Conservation (phyloP, 202 grass and related monocot species). For the Alloteropsis angusta region DNA sequence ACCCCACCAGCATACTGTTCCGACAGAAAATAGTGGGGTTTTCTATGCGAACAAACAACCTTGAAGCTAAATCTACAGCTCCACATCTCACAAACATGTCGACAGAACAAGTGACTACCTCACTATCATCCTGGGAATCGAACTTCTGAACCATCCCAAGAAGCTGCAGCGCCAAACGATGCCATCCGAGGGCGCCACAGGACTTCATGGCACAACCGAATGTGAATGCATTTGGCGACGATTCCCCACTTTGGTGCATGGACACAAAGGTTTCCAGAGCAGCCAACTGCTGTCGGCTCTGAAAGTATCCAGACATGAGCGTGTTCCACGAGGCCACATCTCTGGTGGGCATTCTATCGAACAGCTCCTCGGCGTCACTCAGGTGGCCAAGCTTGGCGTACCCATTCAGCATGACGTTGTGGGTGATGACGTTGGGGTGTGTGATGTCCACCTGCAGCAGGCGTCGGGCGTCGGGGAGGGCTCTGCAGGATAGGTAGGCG, state of each 20-base stretch:
- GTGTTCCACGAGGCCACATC: slow-evolving; percentile 85
- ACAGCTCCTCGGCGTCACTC: slow-evolving; percentile 50
- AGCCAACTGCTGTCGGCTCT: slow-evolving; percentile 18
- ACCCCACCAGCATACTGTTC: slow-evolving; percentile 69
- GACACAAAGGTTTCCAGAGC: slow-evolving; percentile 45
- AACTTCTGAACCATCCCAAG: slow-evolving; percentile 66
- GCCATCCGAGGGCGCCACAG: slow-evolving; percentile 49
- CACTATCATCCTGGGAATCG: slow-evolving; percentile 39
- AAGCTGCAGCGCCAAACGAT: slow-evolving; percentile 50
- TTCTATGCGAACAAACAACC: slow-evolving; percentile 39
- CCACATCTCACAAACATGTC: slow-evolving; percentile 86
- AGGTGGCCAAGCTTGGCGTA: slow-evolving; percentile 49
- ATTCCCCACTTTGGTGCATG: slow-evolving; percentile 35
- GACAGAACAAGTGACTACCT: slow-evolving; percentile 42
- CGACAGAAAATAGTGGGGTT: slow-evolving; percentile 57
- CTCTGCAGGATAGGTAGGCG: slow-evolving; percentile 57
- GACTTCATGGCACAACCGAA: slow-evolving; percentile 61
- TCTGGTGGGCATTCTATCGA: slow-evolving; percentile 64
- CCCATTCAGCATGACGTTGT: slow-evolving; percentile 72
- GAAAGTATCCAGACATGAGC: slow-evolving; percentile 68
- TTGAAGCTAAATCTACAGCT: slow-evolving; percentile 42
- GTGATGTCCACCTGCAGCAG: slow-evolving; percentile 41
- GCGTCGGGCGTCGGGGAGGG: slow-evolving; percentile 47
- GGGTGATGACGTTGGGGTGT: slow-evolving; percentile 55
- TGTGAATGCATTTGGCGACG: slow-evolving; percentile 55